Percentiles rank a stretch among this genome's conserved stretches.
Conservation (phyloP, 78 protist genomes). For the Dictyostelium purpureum region DNA sequence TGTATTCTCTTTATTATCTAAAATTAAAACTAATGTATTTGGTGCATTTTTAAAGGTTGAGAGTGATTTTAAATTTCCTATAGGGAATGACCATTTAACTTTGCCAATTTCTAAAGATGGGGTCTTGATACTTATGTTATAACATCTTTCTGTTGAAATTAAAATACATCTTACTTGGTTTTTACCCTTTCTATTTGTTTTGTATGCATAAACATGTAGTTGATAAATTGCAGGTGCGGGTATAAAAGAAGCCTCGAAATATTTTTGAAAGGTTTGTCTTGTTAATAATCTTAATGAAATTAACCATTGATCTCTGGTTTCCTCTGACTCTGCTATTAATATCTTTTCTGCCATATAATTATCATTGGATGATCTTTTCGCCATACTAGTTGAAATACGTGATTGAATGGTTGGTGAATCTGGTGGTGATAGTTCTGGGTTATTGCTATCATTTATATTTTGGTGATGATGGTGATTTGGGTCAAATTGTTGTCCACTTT, state of each 20-base stretch:
- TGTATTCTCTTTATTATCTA: conserved; percentile 62
- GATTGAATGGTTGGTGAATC: conserved; percentile 58
- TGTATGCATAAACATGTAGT: conserved; percentile 57
- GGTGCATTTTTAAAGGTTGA: conserved; percentile 6
- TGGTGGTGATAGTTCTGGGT: conserved; percentile 50
- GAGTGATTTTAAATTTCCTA: background rate
- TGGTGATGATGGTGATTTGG: background rate
- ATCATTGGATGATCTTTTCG: background rate
- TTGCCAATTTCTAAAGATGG: conserved; percentile 60
- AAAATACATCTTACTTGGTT: conserved; percentile 67
- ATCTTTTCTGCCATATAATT: conserved; percentile 37
- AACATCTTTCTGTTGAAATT: conserved; percentile 57
- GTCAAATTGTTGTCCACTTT: background rate
- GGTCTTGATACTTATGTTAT: conserved; percentile 47
- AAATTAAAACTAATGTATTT: conserved; percentile 16
- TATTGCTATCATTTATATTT: conserved; percentile 2
- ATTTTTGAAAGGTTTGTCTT: conserved; percentile 46
- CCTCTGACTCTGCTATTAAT: conserved; percentile 46
- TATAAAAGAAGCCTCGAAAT: conserved; percentile 18
- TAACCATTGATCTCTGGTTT: conserved; percentile 65
- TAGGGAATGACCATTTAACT: conserved; percentile 64
- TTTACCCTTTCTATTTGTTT: conserved; percentile 63
- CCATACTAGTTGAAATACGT: background rate
- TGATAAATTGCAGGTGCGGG: conserved; percentile 67
- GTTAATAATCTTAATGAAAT: conserved; percentile 21